Evolutionary conservation across 2,329 filamentous ascomycete genomes (phyloP), one percentile per base, ranked within the genome.

Genomic region (Aspergillus sclerotialis): DNA sequence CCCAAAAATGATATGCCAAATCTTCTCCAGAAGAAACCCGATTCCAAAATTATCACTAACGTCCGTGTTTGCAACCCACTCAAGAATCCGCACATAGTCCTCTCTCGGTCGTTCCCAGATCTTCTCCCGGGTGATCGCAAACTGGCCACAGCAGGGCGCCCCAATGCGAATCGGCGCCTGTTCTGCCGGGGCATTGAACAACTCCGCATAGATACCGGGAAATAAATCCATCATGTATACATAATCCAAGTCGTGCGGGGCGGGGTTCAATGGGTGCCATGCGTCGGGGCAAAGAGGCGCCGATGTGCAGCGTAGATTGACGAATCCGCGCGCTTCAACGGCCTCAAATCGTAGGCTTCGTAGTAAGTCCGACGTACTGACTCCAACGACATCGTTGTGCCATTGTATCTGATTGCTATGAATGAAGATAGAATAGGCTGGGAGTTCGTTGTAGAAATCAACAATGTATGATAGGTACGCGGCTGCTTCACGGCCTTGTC

Each of bases 391-490:
- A 29, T 55, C 52, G 18, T 50, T 53, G 16, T 55, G 52, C 46
- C 50, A 52, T 26, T 52, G 52, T 4, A 42, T 42, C 4, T 32
- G 35, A 13, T 36, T 33, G 9, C 43, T 43, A 45, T 80, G 77
- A 53, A 76, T 70, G 55, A 82, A 77, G 35, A 80, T 69, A 11
- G 64, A 64, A 38, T 78, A 61, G 42, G 76, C 73, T 3, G 75
- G 69, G 3, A 80, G 63, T 5, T 63, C 45, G 40, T 78, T 67
- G 59, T 80, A 80, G 50, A 73, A 67, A 48, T 78, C 73, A 48
- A 77, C 69, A 43, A 80, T 67, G 52, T 76, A 78, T n/a, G 68
- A 73, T 15, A 78, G 62, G 46, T 80, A 79, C 4, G 76, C 67
- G 56, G 76, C 71, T 16, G 71, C 74, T 53, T 81, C 77, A 42